Conservation (phyloP, 2,329 filamentous ascomycete species). For the Pseudogymnoascus sp. region DNA sequence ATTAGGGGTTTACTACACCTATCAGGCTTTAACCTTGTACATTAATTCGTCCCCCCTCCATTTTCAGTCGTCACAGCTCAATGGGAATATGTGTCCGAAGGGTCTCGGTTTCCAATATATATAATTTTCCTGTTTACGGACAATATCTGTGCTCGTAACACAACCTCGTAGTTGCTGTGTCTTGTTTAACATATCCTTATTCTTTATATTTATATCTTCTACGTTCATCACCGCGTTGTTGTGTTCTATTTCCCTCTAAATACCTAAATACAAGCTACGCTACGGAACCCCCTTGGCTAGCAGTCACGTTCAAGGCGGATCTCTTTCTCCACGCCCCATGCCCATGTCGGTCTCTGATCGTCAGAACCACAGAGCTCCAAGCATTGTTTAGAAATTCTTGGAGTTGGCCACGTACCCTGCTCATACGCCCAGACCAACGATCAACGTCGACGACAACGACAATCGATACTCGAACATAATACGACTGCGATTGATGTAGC, state of each 20-base stretch:
- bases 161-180: not conserved
- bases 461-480: not conserved
- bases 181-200: not conserved
- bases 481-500: not conserved
- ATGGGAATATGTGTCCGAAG: slow-evolving; percentile 7
- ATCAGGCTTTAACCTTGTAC: not conserved
- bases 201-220: not conserved
- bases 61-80: not conserved
- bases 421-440: not conserved
- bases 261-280: not conserved
- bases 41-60: not conserved
- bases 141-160: not conserved
- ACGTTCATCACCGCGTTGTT: not conserved
- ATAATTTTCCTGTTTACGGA: not conserved
- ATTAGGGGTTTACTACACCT: not conserved
- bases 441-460: not conserved
- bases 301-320: slow-evolving; percentile 6
- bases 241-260: not conserved
- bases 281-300: not conserved
- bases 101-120: not conserved
- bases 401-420: slow-evolving; percentile 4
- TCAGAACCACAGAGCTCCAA: slow-evolving; percentile 5
- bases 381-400: slow-evolving; percentile 7
- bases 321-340: slow-evolving; percentile 4
- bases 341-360: slow-evolving; percentile 5